Evolutionary conservation across 441 rosid genomes (phyloP), one percentile per base, ranked within the genome.

Genomic region (Erysimum cheiri): DNA sequence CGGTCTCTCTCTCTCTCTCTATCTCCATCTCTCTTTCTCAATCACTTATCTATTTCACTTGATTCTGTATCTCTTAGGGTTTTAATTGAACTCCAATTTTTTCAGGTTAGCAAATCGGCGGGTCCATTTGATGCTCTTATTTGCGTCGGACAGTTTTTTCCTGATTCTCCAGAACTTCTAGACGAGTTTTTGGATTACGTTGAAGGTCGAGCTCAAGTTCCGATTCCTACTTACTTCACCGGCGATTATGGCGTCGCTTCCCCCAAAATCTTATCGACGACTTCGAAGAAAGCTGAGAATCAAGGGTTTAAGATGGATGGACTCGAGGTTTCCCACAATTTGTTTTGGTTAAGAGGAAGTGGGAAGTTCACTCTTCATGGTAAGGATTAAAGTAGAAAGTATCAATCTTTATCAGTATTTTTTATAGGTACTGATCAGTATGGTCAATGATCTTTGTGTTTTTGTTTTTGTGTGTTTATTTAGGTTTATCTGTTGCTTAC

Each of bases 261-360:
- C 3, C 73, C 87, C 40, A 90, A 90, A 76, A 81, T 87, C 62
- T 70, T 94, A 1, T 80, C 85, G 11, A 77, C 80, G 6, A 81
- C 88, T 26, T 84, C 96, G 22, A 87, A 39, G 70, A 81, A 85
- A 66, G 78, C 83, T 4, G 84, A 84, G 12, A 82, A 83, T 69
- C 87, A 78, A 67, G 98, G 98, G 58, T 94, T 91, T 63, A 94
- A 94, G 80, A 86, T 87, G 88, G 97, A 90, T 67, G 98, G 97
- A 0, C 69, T 91, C 41, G 81, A 82, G 76, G 74, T 94, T 46
- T 77, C 82, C 31, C 80, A 83, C 55, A 90, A 94, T 62, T 79
- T 92, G 44, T 87, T 69, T 68, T 94, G 97, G 99, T 82, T 94
- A 50, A 85, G 85, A 79, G 97, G 98, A 83, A 88, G 99, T 68